Evolutionary conservation across 345 rosid species (phyloP).

Genomic region (Orychophragmus violaceus): DNA sequence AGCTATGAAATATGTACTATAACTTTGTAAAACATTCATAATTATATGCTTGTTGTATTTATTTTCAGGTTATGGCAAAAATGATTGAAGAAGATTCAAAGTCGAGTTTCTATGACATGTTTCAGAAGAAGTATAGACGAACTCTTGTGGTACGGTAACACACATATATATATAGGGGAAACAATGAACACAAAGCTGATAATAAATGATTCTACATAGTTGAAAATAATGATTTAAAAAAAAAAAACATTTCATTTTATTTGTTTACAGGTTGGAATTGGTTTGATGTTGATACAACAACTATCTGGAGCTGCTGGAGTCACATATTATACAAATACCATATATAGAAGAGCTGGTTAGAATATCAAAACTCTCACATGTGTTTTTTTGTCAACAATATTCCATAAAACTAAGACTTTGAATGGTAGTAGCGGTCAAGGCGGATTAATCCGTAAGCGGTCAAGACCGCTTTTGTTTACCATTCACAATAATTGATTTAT

Average conservation of each 20-base stretch:
- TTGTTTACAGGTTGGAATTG: conserved; percentile 39
- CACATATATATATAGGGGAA: neutral
- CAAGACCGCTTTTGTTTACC: no score
- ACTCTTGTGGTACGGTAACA: conserved; percentile 27
- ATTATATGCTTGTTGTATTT: neutral
- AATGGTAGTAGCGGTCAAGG: no score
- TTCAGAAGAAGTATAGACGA: conserved; percentile 29
- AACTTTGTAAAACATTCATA: neutral
- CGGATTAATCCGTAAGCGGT: no score
- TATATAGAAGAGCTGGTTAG: conserved; percentile 46
- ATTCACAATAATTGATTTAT: no score
- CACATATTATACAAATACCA: conserved; percentile 39
- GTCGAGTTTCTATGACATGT: conserved; percentile 23
- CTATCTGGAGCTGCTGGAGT: conserved; percentile 39
- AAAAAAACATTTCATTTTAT: neutral
- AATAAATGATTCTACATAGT: no score
- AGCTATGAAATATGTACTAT: neutral
- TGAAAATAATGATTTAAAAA: no score
- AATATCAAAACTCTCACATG: neutral
- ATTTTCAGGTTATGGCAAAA: conserved; percentile 28
- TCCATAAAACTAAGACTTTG: no score
- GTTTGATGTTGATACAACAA: conserved; percentile 24
- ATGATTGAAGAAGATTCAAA: conserved; percentile 10
- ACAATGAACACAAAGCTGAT: no score
- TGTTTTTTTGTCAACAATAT: no score